Percentiles rank a stretch among this genome's conserved stretches.
These are phyloP conservation scores for Corymbia citriodora DNA, from an alignment of 441 rosid species.

Conservation along the genomic window DNA sequence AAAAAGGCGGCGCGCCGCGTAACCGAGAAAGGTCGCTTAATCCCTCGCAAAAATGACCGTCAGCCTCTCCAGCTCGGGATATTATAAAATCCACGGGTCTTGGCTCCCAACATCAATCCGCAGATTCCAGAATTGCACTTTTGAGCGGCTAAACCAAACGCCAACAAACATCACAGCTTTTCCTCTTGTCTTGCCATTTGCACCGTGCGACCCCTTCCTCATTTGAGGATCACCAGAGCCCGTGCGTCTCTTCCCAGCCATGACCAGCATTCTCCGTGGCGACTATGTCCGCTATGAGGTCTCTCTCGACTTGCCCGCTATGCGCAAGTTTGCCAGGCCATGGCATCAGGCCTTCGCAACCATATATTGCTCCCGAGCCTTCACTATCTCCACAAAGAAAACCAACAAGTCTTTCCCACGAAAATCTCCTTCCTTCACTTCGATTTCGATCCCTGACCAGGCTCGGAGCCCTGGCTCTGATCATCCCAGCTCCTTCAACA, in stretches of 20 bases:
- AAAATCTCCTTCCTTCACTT: too few species aligned
- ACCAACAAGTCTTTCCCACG: rapidly evolving
- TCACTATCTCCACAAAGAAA: not conserved
- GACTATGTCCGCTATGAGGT: not conserved
- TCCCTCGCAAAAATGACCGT: too few species aligned
- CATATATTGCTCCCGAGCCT: not conserved
- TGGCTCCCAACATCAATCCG: not conserved
- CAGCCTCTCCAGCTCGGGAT: too few species aligned
- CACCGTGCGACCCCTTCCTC: not conserved
- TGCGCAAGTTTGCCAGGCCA: not conserved
- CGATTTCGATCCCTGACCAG: too few species aligned
- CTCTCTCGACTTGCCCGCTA: not conserved
- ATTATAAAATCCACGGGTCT: too few species aligned
- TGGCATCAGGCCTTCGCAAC: not conserved
- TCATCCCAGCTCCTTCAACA: too few species aligned
- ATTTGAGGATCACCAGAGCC: too few species aligned
- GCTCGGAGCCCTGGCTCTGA: too few species aligned
- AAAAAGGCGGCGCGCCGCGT: not conserved
- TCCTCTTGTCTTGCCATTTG: not conserved
- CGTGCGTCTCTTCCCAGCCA: not conserved
- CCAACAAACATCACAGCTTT: not conserved
- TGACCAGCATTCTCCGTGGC: not conserved
- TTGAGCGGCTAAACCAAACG: not conserved
- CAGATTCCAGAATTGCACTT: not conserved
- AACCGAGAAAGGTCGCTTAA: too few species aligned